Evolutionary conservation across 306 rosid species (phyloP).

Genomic region (Parietaria judaica): DNA sequence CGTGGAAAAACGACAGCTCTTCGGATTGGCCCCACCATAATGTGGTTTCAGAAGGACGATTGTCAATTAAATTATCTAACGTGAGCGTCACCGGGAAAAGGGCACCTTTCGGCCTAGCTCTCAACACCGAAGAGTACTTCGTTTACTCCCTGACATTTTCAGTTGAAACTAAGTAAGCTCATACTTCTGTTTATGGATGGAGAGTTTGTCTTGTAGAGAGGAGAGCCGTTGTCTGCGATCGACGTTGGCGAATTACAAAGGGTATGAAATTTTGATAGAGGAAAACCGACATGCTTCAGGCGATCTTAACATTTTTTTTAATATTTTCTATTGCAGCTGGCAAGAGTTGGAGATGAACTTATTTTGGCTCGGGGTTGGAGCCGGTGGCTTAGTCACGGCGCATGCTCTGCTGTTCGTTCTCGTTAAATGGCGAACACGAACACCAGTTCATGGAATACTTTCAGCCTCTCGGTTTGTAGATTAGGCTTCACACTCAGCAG

Average conservation of each 20-base stretch:
- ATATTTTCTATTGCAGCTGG: slow-evolving; percentile 32
- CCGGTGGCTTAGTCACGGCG: slow-evolving; percentile 34
- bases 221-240: slow-evolving; percentile 56
- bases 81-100: slow-evolving; percentile 24
- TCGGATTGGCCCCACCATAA: slow-evolving; percentile 18
- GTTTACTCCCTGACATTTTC: slow-evolving; percentile 34
- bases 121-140: slow-evolving; percentile 45
- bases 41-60: slow-evolving; percentile 5
- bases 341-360: slow-evolving; percentile 57
- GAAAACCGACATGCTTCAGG: no score
- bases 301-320: no score
- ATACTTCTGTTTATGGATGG: slow-evolving; percentile 12
- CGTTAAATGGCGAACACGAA: slow-evolving; percentile 45
- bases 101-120: slow-evolving; percentile 44
- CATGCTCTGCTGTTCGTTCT: slow-evolving; percentile 36
- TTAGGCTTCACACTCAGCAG: no score
- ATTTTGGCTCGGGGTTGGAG: slow-evolving; percentile 59
- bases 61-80: slow-evolving; percentile 10
- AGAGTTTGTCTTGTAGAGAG: slow-evolving; percentile 43
- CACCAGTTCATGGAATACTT: slow-evolving; percentile 38
- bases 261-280: slow-evolving; percentile 22
- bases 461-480: slow-evolving; percentile 52
- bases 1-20: slow-evolving; percentile 37
- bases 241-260: slow-evolving; percentile 39
- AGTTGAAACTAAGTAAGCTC: not conserved